Evolutionary conservation across 805 yeast genomes (phyloP), one percentile per base, ranked within the genome.

Genomic region (Candida hungchunana): DNA sequence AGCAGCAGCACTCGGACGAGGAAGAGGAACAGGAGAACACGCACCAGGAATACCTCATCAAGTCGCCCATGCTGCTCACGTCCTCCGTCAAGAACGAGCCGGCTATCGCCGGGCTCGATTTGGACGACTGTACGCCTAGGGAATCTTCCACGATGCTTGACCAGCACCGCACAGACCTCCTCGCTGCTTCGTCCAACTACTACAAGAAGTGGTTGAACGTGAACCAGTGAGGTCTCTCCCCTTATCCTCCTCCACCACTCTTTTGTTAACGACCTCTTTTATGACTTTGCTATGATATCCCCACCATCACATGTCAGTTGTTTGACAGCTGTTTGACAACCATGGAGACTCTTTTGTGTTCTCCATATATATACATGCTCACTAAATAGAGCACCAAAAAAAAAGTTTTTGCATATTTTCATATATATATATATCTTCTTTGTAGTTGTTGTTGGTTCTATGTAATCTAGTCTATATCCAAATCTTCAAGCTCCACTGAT

Each of bases 401-500:
- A n/a, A n/a, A n/a, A n/a, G n/a, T n/a, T n/a, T n/a, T n/a, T n/a
- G n/a, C n/a, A n/a, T n/a, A n/a, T n/a, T n/a, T n/a, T n/a, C n/a
- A n/a, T n/a, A n/a, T n/a, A n/a, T n/a, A n/a, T n/a, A n/a, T n/a
- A n/a, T n/a, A n/a, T n/a, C n/a, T n/a, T n/a, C n/a, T n/a, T n/a
- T n/a, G n/a, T n/a, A n/a, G n/a, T n/a, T n/a, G n/a, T n/a, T n/a
- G n/a, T n/a, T n/a, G n/a, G n/a, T n/a, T n/a, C n/a, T n/a, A n/a
- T n/a, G n/a, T n/a, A n/a, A n/a, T n/a, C n/a, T 31, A 40, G 11
- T 48, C 47, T 7, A 58, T 36, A 1, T 49, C 53, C 12, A 60
- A 36, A 29, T 59, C 63, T n/a, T 59, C 60, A 2, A 61, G 41
- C 16, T 59, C 63, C 17, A 60, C 55, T 17, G 63, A 55, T 36